Evolutionary conservation across 2,329 filamentous ascomycete genomes (phyloP), one percentile per base, ranked within the genome.

Genomic region (Colletotrichum horii): DNA sequence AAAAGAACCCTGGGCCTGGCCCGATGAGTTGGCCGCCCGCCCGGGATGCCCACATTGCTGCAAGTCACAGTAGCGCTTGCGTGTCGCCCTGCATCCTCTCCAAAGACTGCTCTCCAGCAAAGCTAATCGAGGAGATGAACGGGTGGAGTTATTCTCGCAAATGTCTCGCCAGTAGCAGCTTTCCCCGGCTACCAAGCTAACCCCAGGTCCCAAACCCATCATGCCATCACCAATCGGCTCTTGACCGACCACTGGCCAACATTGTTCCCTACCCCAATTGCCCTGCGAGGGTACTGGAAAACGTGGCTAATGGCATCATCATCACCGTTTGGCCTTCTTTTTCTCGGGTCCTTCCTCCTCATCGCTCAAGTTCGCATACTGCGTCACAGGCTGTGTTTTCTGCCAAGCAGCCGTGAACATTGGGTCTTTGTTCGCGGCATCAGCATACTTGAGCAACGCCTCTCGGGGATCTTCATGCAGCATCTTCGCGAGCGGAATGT

Each of bases 341-440:
- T 78, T 79, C 30, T 78, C 77, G 11, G 77, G 78, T 4, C 78
- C 78, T 66, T 78, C 78, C n/a, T 78, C 78, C 60, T 79, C 78
- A 38, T 98, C 96, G 83, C 96, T 97, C 38, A 97, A 81, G 58
- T 98, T 95, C 9, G 94, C 94, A 86, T 97, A 99, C 78, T 98
- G 94, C 30, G 96, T 95, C 79, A 96, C 93, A 0, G 97, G 97
- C 86, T 98, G 96, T 48, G 96, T 98, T 79, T 94, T 90, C 82
- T 94, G 94, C 94, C 96, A 99, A 19, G 96, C 97, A 79, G 94
- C 95, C 34, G 97, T 99, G 82, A 98, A 99, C 80, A 98, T 90
- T 1, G 96, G 96, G 82, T 98, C 96, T 82, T 95, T 96, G 85
- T 98, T 93, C 15, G 96, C 96, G 82, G 97, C 93, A 71, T 98